Evolutionary conservation across 2,329 filamentous ascomycete genomes (phyloP).

Genomic region (Ceratocystis albifundus): DNA sequence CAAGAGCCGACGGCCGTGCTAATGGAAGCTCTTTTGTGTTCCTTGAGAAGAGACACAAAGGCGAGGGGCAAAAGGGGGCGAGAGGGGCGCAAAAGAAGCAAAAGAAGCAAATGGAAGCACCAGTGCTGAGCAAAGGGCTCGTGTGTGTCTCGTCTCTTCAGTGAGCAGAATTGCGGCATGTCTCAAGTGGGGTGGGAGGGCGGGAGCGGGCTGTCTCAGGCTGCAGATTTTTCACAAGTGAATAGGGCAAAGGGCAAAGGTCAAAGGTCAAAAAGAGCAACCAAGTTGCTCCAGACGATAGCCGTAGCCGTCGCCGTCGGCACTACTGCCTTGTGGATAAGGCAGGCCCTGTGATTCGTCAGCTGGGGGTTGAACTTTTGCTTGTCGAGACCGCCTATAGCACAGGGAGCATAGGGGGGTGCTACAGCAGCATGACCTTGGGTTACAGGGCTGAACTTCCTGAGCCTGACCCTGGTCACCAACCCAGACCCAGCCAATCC

Average conservation of each 20-base stretch:
- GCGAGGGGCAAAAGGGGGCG: too few relatives aligned
- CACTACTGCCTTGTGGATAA: neutral
- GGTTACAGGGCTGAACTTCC: constrained; percentile 1
- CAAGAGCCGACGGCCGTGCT: neutral
- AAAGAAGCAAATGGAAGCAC: neutral
- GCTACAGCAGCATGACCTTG: neutral
- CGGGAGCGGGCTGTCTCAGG: neutral
- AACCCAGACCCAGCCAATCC: neutral
- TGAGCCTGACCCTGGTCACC: neutral
- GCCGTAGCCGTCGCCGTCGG: too few relatives aligned
- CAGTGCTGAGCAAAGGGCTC: neutral
- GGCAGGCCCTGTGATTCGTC: neutral
- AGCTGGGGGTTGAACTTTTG: too few relatives aligned
- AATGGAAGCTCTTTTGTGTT: neutral
- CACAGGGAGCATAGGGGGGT: too few relatives aligned
- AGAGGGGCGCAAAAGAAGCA: too few relatives aligned
- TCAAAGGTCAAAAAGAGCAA: neutral
- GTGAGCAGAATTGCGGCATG: neutral
- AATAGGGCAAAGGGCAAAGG: too few relatives aligned
- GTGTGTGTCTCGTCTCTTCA: neutral
- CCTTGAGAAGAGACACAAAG: neutral
- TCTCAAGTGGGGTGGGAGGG: neutral
- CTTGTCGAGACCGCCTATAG: neutral
- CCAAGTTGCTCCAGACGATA: neutral
- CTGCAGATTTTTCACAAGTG: neutral